phyloP scores from a whole-genome alignment of 2,329 filamentous ascomycete species.

The Pseudovirgaria hyperparasitica region DNA sequence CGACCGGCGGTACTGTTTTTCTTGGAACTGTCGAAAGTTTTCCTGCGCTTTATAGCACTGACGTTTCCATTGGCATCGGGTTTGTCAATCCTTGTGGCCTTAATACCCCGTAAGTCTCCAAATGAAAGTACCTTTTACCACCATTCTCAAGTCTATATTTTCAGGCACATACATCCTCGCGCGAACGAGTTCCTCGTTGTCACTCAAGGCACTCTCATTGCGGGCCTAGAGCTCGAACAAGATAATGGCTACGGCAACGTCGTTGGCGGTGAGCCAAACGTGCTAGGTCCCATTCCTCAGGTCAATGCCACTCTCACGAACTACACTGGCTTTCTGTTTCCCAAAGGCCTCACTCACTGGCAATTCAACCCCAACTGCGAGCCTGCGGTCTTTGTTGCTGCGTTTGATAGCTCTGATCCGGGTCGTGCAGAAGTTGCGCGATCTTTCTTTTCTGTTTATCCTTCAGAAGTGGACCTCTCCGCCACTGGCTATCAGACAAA shows the following conservation, averaged over 20 bases:
- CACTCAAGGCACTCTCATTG: slow-evolving; percentile 21
- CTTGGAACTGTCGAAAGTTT: slow-evolving; percentile 44
- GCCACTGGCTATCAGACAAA: slow-evolving; percentile 9
- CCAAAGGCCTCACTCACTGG: slow-evolving; percentile 27
- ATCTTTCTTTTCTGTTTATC: slow-evolving; percentile 16
- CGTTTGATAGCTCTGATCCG: slow-evolving; percentile 24
- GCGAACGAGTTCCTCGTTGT: slow-evolving; percentile 28
- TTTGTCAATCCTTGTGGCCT: slow-evolving; percentile 41
- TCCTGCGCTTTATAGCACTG: slow-evolving; percentile 42
- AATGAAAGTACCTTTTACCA: too few species aligned
- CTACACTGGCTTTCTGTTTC: slow-evolving; percentile 27
- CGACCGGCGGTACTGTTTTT: slow-evolving; percentile 35
- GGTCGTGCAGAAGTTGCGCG: slow-evolving; percentile 18
- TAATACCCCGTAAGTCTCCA: slow-evolving; percentile 27
- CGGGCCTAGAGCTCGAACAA: slow-evolving; percentile 27
- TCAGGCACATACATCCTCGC: slow-evolving; percentile 29
- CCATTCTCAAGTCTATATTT: too few species aligned
- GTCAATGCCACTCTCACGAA: slow-evolving; percentile 21
- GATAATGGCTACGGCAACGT: slow-evolving; percentile 11
- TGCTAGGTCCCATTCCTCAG: slow-evolving; percentile 12
- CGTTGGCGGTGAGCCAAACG: slow-evolving; percentile 9
- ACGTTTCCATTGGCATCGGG: slow-evolving; percentile 38
- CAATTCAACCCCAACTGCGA: slow-evolving; percentile 30
- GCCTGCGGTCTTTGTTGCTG: slow-evolving; percentile 25
- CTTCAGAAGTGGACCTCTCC: slow-evolving; percentile 9